Conservation (phyloP, 352 stramenopile species). For the Phytophthora ramorum region DNA sequence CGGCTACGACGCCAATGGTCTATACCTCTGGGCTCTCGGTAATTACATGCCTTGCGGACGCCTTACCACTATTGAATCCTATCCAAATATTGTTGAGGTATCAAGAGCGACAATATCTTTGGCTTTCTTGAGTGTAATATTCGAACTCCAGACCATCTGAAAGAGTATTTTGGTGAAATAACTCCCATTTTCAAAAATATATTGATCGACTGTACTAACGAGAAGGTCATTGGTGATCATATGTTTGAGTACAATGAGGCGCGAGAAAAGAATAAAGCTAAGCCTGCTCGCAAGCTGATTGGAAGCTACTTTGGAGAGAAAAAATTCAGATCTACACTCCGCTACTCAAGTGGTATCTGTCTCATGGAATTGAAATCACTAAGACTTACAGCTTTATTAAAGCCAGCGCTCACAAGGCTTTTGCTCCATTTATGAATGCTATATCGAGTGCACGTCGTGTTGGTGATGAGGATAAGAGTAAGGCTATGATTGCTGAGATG, state of each 20-base stretch:
- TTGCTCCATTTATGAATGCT: slow-evolving; percentile 23
- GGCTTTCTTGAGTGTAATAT: slow-evolving; percentile 52
- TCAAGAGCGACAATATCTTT: slow-evolving; percentile 39
- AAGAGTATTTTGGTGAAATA: slow-evolving; percentile 48
- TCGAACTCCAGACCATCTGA: slow-evolving; percentile 36
- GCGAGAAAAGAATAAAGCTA: not conserved
- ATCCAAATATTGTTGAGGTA: slow-evolving; percentile 42
- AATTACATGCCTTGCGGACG: slow-evolving; percentile 44
- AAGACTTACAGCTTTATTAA: slow-evolving; percentile 43
- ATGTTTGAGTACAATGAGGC: slow-evolving; percentile 37
- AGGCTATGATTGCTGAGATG: slow-evolving; percentile 10
- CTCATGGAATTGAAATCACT: slow-evolving; percentile 35
- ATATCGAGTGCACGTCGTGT: slow-evolving; percentile 34
- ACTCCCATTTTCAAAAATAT: slow-evolving; percentile 50
- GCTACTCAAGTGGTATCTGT: slow-evolving; percentile 47
- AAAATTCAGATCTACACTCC: slow-evolving; percentile 46
- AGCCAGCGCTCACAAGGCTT: slow-evolving; percentile 19
- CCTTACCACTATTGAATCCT: slow-evolving; percentile 21
- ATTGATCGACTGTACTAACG: slow-evolving; percentile 25
- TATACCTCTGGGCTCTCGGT: slow-evolving; percentile 42
- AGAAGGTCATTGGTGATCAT: slow-evolving; percentile 32
- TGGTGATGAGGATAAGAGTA: slow-evolving; percentile 33
- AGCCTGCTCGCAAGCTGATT: slow-evolving; percentile 32
- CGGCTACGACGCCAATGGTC: slow-evolving; percentile 37
- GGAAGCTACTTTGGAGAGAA: slow-evolving; percentile 45